Base-by-base conservation (phyloP, 345 rosid species). In the Conringia planisiliqua region DNA sequence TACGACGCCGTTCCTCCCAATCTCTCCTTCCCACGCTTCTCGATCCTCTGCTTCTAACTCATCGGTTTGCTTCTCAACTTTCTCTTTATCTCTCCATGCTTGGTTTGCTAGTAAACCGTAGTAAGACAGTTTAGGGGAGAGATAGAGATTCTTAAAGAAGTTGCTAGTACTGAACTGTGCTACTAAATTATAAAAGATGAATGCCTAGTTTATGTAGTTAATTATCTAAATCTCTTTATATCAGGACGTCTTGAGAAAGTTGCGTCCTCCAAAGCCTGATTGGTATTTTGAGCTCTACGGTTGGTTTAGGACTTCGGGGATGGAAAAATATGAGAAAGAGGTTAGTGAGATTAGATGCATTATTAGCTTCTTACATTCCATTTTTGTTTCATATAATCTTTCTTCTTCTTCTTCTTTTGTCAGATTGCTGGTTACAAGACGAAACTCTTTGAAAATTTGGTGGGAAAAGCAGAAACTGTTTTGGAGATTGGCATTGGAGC, bases 401-500 rank as follows among this genome's bases (percentile, higher is more conserved):
- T 17, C 5, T 18, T 59, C 17, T n/a, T 59, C 17, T n/a, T 30
- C 3, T 14, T 68, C 18, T 29, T 14, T 40, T 36, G 70, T 58
- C 70, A 92, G 97, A 71, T 90, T 78, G 83, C 88, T 35, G 77
- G 56, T 67, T 90, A 83, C 80, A 90, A 89, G 80, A 77, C 78
- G 26, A 74, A 75, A 68, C 81, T 89, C 42, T 90, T 93, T 77
- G 60, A 38, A 48, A 81, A 82, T 14, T 73, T 93, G 82, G 85
- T 76, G 27, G 90, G 91, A 30, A 83, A 84, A 72, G 88, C 83
- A 16, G 76, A 82, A 80, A 81, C 68, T 33, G 83, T 89, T 33
- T 64, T 93, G 82, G 97, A 93, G 85, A 83, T 93, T 70, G 98
- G 97, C 6, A 83, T 86, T 51, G 97, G 97, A 10, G 82, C 98